Percentiles rank a stretch among this genome's conserved stretches.
Conservation (phyloP, 2,329 filamentous ascomycete genomes). For the Sporothrix protearum region DNA sequence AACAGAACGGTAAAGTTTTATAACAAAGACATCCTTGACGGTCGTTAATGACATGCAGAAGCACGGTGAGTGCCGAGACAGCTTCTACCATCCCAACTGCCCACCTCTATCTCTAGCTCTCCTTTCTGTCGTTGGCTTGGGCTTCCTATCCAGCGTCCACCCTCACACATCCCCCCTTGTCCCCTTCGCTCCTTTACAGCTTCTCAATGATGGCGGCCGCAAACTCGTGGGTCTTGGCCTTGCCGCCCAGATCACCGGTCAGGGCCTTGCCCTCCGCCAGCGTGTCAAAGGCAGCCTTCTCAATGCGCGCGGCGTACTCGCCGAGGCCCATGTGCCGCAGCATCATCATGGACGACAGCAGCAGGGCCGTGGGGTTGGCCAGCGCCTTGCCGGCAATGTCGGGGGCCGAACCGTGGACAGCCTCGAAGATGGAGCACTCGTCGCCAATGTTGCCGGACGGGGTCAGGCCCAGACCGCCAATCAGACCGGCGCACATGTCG, state of each 20-base stretch:
- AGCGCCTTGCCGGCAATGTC: slow-evolving; percentile 75
- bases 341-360: slow-evolving; percentile 99
- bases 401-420: slow-evolving; percentile 74
- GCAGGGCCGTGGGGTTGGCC: slow-evolving; percentile 93
- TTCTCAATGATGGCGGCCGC: slow-evolving; percentile 81
- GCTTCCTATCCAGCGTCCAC: background rate
- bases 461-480: slow-evolving; percentile 93
- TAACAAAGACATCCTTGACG: slow-evolving; percentile 15
- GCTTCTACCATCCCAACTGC: background rate
- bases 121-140: background rate
- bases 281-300: slow-evolving; percentile 92
- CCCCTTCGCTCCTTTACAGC: slow-evolving; percentile 44
- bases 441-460: slow-evolving; percentile 98
- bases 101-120: slow-evolving; percentile 1
- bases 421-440: slow-evolving; percentile 99
- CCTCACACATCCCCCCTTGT: background rate
- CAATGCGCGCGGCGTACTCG: slow-evolving; percentile 80
- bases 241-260: slow-evolving; percentile 94
- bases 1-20: background rate
- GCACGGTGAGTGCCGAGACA: background rate
- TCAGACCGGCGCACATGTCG: slow-evolving; percentile 98
- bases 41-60: slow-evolving; percentile 7
- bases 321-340: slow-evolving; percentile 93
- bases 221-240: slow-evolving; percentile 93
- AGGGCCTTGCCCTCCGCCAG: slow-evolving; percentile 93